A percentile compares a stretch with the other conserved stretches of the same genome.
These are phyloP conservation scores for Hemileccinum impolitum DNA, from an alignment of 768 basidiomycete species.

Conservation along the genomic window DNA sequence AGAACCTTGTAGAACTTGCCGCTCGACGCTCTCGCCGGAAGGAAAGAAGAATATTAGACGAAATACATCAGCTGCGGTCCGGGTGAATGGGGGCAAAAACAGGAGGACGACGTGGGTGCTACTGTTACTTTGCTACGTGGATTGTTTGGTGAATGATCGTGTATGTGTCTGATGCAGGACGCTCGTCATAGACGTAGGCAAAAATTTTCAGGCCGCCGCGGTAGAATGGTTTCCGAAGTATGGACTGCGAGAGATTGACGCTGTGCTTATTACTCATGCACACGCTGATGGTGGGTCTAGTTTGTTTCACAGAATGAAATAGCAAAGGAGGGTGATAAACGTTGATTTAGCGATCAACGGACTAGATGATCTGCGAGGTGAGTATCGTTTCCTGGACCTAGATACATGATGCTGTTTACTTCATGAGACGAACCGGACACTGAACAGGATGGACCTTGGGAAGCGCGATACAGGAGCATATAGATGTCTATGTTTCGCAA, in stretches of 20 bases:
- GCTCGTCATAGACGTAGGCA: slow-evolving; percentile 81
- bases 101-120: slow-evolving; percentile 47
- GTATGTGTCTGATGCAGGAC: slow-evolving; percentile 44
- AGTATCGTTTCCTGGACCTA: slow-evolving; percentile 11
- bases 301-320: neutral
- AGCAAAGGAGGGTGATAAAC: slow-evolving; percentile 1
- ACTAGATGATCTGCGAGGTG: slow-evolving; percentile 83
- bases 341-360: slow-evolving; percentile 73
- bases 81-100: slow-evolving; percentile 38
- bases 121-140: neutral
- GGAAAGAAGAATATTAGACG: slow-evolving; percentile 83
- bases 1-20: slow-evolving; percentile 58
- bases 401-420: slow-evolving; percentile 1
- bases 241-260: slow-evolving; percentile 67
- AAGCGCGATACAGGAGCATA: slow-evolving; percentile 60
- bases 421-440: slow-evolving; percentile 1
- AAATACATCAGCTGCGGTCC: slow-evolving; percentile 74
- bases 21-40: slow-evolving; percentile 61
- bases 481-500: slow-evolving; percentile 71
- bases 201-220: slow-evolving; percentile 67
- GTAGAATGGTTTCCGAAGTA: slow-evolving; percentile 66
- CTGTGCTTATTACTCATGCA: slow-evolving; percentile 80
- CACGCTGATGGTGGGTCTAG: slow-evolving; percentile 67
- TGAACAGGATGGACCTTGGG: slow-evolving; percentile 68
- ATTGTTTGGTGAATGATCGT: slow-evolving; percentile 1